phyloP scores from a whole-genome alignment of 2,329 filamentous ascomycete species.

The Nannizziopsis barbatae region DNA sequence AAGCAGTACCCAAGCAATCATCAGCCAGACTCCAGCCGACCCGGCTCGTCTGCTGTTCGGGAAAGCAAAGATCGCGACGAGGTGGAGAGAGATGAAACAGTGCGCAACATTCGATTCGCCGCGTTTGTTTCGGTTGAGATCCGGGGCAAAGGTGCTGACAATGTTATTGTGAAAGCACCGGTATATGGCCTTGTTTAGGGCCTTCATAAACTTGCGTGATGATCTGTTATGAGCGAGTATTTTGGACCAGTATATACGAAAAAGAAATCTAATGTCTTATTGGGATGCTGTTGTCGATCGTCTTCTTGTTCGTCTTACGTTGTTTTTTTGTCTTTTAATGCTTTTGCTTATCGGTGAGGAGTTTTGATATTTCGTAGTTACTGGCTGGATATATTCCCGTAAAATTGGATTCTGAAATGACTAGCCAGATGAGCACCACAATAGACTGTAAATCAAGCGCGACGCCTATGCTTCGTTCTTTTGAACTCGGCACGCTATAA shows the following conservation, averaged over 20 bases:
- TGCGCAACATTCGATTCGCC: conserved; percentile 56
- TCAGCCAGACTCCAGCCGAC: conserved; percentile 11
- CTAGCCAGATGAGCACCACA: no score
- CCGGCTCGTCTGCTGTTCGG: conserved; percentile 10
- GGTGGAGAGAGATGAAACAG: conserved; percentile 13
- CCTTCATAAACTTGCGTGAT: background rate
- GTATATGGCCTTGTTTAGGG: conserved; percentile 40
- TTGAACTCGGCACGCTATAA: no score
- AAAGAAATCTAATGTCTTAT: conserved; percentile 1
- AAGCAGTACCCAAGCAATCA: conserved; percentile 19
- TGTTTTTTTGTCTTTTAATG: background rate
- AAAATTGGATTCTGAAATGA: background rate
- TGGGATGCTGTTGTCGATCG: background rate
- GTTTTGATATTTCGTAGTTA: no score
- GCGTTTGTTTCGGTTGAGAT: conserved; percentile 67
- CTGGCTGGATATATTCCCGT: no score
- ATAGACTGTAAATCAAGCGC: no score
- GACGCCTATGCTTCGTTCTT: no score
- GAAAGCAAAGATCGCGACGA: conserved; percentile 12
- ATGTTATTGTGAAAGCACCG: conserved; percentile 64
- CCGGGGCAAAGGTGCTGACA: conserved; percentile 48
- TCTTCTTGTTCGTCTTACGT: background rate
- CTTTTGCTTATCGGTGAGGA: background rate
- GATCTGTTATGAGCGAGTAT: background rate
- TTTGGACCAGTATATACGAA: background rate